Evolutionary conservation across 2,329 filamentous ascomycete species (phyloP).

Genomic region (Trichoderma gracile): DNA sequence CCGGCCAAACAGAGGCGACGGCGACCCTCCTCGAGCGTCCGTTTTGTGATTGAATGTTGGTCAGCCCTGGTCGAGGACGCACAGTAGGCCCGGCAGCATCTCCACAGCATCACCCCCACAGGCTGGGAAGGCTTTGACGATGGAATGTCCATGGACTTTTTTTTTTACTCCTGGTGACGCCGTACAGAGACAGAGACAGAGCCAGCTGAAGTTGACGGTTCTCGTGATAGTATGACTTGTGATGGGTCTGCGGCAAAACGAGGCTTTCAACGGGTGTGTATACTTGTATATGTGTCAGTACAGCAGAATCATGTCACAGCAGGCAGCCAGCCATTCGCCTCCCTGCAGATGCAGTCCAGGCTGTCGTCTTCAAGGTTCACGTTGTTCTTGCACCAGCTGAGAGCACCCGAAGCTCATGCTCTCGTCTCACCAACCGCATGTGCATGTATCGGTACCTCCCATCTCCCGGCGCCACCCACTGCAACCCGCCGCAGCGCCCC

Average conservation of each 20-base stretch:
- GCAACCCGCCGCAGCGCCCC: too few species aligned
- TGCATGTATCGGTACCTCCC: neutral
- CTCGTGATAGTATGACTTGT: too few species aligned
- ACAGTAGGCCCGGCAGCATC: conserved; percentile 15
- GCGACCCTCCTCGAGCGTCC: conserved; percentile 19
- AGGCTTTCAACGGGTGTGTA: neutral
- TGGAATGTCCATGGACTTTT: conserved; percentile 1
- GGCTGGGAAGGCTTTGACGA: neutral
- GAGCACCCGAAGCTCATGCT: too few species aligned
- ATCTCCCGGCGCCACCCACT: neutral
- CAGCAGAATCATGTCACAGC: too few species aligned
- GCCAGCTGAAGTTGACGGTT: too few species aligned
- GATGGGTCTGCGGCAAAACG: too few species aligned
- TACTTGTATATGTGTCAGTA: too few species aligned
- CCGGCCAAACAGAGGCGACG: conserved; percentile 13
- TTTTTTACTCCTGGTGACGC: too few species aligned
- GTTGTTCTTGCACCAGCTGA: too few species aligned
- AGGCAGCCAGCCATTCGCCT: neutral
- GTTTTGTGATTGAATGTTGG: neutral
- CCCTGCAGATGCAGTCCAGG: neutral
- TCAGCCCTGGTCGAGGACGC: conserved; percentile 7
- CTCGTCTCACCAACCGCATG: neutral
- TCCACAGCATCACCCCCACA: conserved; percentile 11
- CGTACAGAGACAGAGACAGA: too few species aligned
- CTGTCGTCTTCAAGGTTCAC: too few species aligned